Evolutionary conservation across 345 rosid genomes (phyloP).

Genomic region (Lumnitzera racemosa): DNA sequence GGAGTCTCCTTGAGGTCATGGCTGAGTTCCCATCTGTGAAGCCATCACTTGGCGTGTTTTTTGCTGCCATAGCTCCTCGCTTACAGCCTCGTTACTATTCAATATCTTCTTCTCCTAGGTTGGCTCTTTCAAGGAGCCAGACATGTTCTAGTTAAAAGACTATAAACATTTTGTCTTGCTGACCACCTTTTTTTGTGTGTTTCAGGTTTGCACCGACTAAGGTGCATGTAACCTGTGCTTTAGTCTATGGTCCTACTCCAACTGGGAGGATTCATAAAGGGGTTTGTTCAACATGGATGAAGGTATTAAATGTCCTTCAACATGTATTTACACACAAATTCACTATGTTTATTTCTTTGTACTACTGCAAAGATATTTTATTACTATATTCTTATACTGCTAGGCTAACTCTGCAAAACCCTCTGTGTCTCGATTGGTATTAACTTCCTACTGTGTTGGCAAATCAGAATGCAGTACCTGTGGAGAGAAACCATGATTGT

Average conservation of each 20-base stretch:
- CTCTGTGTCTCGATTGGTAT: neutral
- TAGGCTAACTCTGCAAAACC: no score
- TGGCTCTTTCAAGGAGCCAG: neutral
- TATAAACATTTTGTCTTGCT: neutral
- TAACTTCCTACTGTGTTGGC: neutral
- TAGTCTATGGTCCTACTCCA: conserved; percentile 78
- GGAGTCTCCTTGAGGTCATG: conserved; percentile 97
- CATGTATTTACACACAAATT: neutral
- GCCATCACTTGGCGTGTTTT: conserved; percentile 89
- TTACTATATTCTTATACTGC: no score
- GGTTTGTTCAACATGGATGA: conserved; percentile 97
- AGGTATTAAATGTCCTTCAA: conserved; percentile 24
- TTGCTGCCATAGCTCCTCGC: conserved; percentile 85
- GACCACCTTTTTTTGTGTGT: conserved; percentile 8
- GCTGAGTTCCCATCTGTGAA: conserved; percentile 81
- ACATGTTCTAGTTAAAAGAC: neutral
- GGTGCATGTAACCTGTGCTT: conserved; percentile 90
- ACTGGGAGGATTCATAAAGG: conserved; percentile 86
- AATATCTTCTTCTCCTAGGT: conserved; percentile 96
- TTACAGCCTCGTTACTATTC: conserved; percentile 92
- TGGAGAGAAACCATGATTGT: conserved; percentile 59
- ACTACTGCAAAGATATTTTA: no score
- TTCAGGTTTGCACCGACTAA: conserved; percentile 59
- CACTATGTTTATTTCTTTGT: neutral
- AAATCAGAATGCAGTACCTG: conserved; percentile 55